These are phyloP conservation scores for Solanum verrucosum DNA, from an alignment of 257 asterid species.

Conservation along the genomic window DNA sequence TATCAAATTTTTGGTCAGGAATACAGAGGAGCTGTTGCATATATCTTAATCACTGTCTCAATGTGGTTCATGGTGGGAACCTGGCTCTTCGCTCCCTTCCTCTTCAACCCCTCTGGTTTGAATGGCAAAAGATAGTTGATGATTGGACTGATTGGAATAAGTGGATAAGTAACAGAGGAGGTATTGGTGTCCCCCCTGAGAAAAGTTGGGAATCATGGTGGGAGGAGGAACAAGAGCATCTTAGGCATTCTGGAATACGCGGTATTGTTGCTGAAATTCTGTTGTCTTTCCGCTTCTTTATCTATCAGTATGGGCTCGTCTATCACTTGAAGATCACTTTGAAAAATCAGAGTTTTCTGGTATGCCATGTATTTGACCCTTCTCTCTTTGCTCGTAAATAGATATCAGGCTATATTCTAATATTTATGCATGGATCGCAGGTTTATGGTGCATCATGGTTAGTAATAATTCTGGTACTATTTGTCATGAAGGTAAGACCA, in stretches of 20 bases:
- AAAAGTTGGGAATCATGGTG: conserved; percentile 99
- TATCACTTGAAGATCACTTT: conserved; percentile 75
- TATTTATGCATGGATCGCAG: conserved; percentile 26
- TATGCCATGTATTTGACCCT: conserved; percentile 22
- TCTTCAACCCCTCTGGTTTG: conserved; percentile 97
- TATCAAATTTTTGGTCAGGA: conserved; percentile 77
- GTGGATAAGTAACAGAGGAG: conserved; percentile 95
- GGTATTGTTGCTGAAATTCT: conserved; percentile 75
- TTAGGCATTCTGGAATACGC: conserved; percentile 82
- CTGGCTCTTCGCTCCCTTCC: conserved; percentile 98
- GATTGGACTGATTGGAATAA: conserved; percentile 99
- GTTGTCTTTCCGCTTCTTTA: conserved; percentile 68
- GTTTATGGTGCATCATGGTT: conserved; percentile 95
- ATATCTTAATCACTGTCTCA: conserved; percentile 71
- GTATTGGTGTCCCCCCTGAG: conserved; percentile 93
- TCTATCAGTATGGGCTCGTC: conserved; percentile 92
- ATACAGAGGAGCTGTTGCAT: conserved; percentile 63
- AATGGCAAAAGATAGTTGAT: conserved; percentile 98
- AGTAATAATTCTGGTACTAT: conserved; percentile 70
- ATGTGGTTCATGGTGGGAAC: conserved; percentile 99
- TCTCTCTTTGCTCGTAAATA: background rate
- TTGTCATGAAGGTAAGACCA: conserved; percentile 85
- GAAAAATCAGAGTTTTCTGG: conserved; percentile 54
- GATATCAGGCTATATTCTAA: background rate
- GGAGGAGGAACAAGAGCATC: conserved; percentile 99